Base-by-base conservation (phyloP, 192 early-diverging fungal species). In the Diversispora epigaea region DNA sequence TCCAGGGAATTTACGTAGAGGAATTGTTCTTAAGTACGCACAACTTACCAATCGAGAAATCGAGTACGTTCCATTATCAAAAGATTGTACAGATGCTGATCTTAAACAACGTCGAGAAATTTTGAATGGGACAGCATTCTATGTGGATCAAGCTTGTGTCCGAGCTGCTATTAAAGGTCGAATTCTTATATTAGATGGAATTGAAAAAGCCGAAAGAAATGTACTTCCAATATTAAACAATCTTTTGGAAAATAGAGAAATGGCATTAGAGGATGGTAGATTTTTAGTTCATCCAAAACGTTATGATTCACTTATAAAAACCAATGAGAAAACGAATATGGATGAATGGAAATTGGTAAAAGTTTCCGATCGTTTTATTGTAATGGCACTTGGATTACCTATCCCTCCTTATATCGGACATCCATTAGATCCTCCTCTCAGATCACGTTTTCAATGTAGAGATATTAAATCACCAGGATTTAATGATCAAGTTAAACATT, bases 171-270 rank as follows among this genome's bases (percentile, higher is more conserved):
- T 84, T 66, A 83, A 90, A 71, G 90, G 80, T 47, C 78, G 81
- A 58, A 86, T 90, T 64, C 55, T 90, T 39, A 85, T 90, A 8
- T 76, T 90, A 68, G 88, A 90, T 70, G 88, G 88, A 39, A 88
- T 92, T 76, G 87, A 93, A 78, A 93, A 93, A 70, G 91, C 92
- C 0, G 93, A 95, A 64, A 85, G 93, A 19, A 95, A 95, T 77
- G 91, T 95, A 1, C 77, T 95, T 40, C 93, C 93, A 6, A 88
- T 95, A 25, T 78, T 95, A 60, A 95, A 95, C 77, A 95, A 95
- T 77, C 77, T 95, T 76, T 75, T 95, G 47, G 93, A 95, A 76
- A 95, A 95, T 76, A 79, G 93, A 71, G 93, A 95, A 81, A 93
- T 95, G 92, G 81, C 82, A 32, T 79, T 93, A 40, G 93, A 94